A percentile compares a stretch with the other conserved stretches of the same genome.
phyloP scores from a whole-genome alignment of 352 stramenopile species.

The Phytophthora brassicae region DNA sequence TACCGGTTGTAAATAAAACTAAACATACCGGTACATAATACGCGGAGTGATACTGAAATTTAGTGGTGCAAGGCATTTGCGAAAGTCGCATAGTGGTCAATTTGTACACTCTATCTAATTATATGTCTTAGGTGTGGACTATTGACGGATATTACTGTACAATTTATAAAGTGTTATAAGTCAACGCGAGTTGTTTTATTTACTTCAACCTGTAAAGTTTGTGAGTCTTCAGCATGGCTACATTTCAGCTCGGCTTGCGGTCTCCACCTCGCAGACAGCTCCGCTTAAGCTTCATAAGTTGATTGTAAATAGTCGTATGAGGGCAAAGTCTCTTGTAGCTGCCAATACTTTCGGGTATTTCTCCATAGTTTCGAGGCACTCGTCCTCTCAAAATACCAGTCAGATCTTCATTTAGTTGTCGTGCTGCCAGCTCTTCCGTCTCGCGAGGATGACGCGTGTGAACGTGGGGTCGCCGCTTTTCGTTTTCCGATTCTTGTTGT shows the following conservation, averaged over 20 bases:
- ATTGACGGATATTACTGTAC: neutral
- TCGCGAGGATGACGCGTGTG: slow-evolving; percentile 59
- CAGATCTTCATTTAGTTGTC: slow-evolving; percentile 72
- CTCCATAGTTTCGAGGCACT: slow-evolving; percentile 59
- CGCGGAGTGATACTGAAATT: no score
- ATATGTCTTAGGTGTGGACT: no score
- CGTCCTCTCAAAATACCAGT: slow-evolving; percentile 59
- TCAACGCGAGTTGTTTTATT: slow-evolving; percentile 5
- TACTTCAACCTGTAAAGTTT: no score
- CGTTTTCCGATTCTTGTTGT: slow-evolving; percentile 54
- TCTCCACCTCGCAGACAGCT: slow-evolving; percentile 40
- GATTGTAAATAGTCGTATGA: slow-evolving; percentile 71
- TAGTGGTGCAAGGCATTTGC: no score
- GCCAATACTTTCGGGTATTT: slow-evolving; percentile 61
- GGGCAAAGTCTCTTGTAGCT: slow-evolving; percentile 64
- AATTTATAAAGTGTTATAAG: slow-evolving; percentile 15
- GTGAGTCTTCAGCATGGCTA: slow-evolving; percentile 10
- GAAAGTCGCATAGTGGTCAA: no score
- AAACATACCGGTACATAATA: no score
- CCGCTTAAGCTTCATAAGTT: slow-evolving; percentile 66
- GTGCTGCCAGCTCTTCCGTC: slow-evolving; percentile 43
- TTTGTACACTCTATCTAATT: no score
- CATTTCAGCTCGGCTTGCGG: slow-evolving; percentile 1
- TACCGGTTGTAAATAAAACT: no score
- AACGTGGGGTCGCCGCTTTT: slow-evolving; percentile 57